Evolutionary conservation across 768 basidiomycete genomes (phyloP), one percentile per base, ranked within the genome.

Genomic region (Podaxis sp.): DNA sequence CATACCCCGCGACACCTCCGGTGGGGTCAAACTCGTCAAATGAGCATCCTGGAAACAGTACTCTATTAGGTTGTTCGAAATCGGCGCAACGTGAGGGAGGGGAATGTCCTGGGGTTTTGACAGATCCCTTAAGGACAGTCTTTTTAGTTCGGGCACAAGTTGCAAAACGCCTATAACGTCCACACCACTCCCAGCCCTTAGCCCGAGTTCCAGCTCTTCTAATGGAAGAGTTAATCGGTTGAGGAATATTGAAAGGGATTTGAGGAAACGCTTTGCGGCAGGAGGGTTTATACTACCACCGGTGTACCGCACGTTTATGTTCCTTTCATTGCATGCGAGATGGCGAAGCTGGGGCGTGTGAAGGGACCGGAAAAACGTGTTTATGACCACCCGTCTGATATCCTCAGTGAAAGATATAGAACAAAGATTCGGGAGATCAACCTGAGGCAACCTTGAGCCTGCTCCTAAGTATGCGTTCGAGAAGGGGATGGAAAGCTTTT

Each of bases 291-390:
- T n/a, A n/a, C n/a, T n/a, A n/a, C n/a, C n/a, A n/a, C n/a, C n/a
- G n/a, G n/a, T n/a, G n/a, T n/a, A n/a, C n/a, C n/a, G n/a, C n/a
- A n/a, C n/a, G n/a, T n/a, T n/a, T 33, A 33, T 33, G 30, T 8
- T 2, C 22, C 26, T 20, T 50, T 50, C 20, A 28, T 50, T 24
- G 49, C 26, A 50, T n/a, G 17, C n/a, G 6, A 51, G 22, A 53
- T 54, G 59, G 20, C 59, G 51, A 36, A 60, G 59, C 24, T 10
- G 8, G 15, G 59, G 51, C 1, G 50, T 20, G 38, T 40, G 51
- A 13, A 60, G 22, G 13, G 6, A 37, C 24, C 12, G 30, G 4
- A 60, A 51, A 6, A 60, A 17, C 12, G n/a, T 3, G n/a, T 11
- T 20, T 12, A 12, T 60, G 24, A 4, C 8, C 5, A 2, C 4